Conservation (phyloP, 257 asterid genomes). For the Solanum virginianum region DNA sequence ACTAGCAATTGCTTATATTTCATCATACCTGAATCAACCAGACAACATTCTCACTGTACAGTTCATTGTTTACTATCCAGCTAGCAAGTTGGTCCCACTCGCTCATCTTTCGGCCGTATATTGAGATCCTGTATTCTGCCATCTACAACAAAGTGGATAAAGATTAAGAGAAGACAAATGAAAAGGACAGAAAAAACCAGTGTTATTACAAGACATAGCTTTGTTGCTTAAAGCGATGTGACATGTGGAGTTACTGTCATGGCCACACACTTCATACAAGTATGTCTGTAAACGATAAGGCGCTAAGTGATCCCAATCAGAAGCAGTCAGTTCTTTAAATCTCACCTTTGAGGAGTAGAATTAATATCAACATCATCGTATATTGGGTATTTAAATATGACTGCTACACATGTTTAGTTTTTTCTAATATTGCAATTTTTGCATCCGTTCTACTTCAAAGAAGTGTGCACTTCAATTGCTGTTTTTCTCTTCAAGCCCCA, state of each 20-base stretch:
- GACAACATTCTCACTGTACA: conserved; percentile 86
- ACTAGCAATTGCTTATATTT: neutral
- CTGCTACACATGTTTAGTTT: neutral
- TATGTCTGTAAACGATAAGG: neutral
- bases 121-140: conserved; percentile 94
- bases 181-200: neutral
- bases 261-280: neutral
- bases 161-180: neutral
- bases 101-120: conserved; percentile 93
- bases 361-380: neutral
- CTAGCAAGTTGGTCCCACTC: conserved; percentile 99
- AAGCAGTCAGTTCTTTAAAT: neutral
- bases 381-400: neutral
- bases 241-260: neutral
- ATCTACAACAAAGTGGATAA: conserved; percentile 43
- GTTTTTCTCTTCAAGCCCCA: neutral
- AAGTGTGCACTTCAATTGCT: neutral
- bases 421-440: neutral
- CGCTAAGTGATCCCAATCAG: neutral
- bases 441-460: neutral
- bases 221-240: neutral
- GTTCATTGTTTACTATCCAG: conserved; percentile 87
- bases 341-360: neutral
- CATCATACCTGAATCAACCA: conserved; percentile 89
- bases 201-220: neutral